Percentiles rank a stretch among this genome's conserved stretches.
phyloP scores from a whole-genome alignment of 2,329 filamentous ascomycete species.

The Helicocarpus griseus region DNA sequence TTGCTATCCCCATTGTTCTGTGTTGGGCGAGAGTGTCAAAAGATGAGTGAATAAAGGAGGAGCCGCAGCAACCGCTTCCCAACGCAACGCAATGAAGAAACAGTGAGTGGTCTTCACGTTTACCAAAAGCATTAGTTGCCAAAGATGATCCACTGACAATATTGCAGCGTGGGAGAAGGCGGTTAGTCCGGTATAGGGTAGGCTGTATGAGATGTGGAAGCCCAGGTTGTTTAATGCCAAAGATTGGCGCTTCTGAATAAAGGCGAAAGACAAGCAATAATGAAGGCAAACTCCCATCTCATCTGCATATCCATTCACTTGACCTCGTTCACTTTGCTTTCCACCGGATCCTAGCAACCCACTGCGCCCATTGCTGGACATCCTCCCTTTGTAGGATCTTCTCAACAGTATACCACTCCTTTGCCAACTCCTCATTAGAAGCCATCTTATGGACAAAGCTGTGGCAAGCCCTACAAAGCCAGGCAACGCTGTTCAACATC shows the following conservation, averaged over 20 bases:
- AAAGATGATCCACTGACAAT: too few relatives aligned
- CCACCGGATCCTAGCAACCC: conserved; percentile 67
- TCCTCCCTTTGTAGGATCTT: conserved; percentile 59
- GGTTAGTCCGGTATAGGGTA: neutral
- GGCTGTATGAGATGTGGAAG: neutral
- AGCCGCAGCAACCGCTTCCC: neutral
- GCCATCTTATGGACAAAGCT: conserved; percentile 69
- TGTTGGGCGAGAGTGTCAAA: neutral
- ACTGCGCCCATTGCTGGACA: conserved; percentile 59
- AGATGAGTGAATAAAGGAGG: neutral
- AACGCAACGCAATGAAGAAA: neutral
- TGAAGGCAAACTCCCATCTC: neutral
- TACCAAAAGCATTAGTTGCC: too few relatives aligned
- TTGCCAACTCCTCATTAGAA: conserved; percentile 67
- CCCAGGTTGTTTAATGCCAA: neutral
- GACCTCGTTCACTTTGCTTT: conserved; percentile 43
- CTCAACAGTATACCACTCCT: conserved; percentile 64
- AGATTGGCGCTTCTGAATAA: neutral
- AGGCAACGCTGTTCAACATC: conserved; percentile 69
- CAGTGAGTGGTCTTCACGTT: neutral
- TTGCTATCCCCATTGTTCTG: neutral
- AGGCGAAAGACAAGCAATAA: neutral
- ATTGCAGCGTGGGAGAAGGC: neutral
- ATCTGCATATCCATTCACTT: neutral
- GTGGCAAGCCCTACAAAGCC: conserved; percentile 79